A percentile compares a stretch with the other conserved stretches of the same genome.
phyloP scores from a whole-genome alignment of 2,329 filamentous ascomycete genomes.

The Xylariaceae sp. region DNA sequence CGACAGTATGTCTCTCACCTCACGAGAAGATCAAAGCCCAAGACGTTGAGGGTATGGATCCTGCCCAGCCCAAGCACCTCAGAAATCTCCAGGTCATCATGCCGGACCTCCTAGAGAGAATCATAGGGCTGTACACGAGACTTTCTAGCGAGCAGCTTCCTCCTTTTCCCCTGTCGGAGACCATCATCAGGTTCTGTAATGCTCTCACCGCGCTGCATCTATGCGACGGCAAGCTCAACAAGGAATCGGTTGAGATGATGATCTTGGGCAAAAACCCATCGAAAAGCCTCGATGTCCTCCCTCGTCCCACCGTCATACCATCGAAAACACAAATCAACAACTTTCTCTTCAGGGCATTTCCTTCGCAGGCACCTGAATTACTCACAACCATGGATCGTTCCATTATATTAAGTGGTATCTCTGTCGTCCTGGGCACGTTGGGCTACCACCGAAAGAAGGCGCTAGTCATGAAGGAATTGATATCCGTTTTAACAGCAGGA shows the following conservation, averaged over 20 bases:
- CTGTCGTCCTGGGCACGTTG: constrained; percentile 73
- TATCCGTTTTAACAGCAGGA: constrained; percentile 75
- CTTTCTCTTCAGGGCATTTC: constrained; percentile 65
- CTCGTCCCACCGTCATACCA: constrained; percentile 52
- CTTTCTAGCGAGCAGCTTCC: constrained; percentile 67
- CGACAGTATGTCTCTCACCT: constrained; percentile 47
- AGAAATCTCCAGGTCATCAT: constrained; percentile 54
- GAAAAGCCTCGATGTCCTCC: constrained; percentile 45
- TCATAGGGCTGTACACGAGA: constrained; percentile 66
- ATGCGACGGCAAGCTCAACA: constrained; percentile 57
- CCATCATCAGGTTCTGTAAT: constrained; percentile 67
- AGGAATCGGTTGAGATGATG: constrained; percentile 57
- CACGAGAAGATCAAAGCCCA: constrained; percentile 43
- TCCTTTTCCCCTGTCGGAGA: constrained; percentile 65
- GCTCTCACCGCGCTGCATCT: constrained; percentile 63
- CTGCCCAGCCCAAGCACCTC: constrained; percentile 47
- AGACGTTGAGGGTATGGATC: constrained; percentile 38
- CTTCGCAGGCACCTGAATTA: constrained; percentile 58
- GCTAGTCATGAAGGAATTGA: constrained; percentile 78
- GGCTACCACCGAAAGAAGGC: constrained; percentile 85
- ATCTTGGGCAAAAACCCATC: constrained; percentile 56
- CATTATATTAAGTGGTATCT: constrained; percentile 77
- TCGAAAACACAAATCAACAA: constrained; percentile 59
- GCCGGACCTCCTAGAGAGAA: constrained; percentile 70
- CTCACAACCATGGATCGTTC: constrained; percentile 71